Base-by-base conservation (phyloP, 2,329 filamentous ascomycete species). In the Dryadomyces quercus-mongolicae region DNA sequence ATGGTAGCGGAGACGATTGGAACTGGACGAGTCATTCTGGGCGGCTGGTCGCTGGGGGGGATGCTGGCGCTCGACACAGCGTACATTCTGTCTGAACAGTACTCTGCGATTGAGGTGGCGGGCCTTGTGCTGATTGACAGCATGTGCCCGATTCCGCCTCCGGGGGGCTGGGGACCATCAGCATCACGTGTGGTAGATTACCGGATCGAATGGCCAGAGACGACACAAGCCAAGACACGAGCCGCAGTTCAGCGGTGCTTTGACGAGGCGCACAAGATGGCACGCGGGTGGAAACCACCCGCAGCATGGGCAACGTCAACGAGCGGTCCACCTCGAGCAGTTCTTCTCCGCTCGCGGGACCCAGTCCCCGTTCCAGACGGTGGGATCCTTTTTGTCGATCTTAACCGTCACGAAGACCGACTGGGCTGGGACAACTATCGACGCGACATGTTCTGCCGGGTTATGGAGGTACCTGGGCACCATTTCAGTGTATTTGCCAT, bases 41-140 rank as follows among this genome's bases (percentile, higher is more conserved):
- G 77, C 2, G 78, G 77, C 3, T 81, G 77, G 77, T 78, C 75
- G 4, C 61, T 80, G 4, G 78, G 78, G 13, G 78, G 77, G 0
- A 61, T 76, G 46, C 60, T 80, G 16, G 71, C 75, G 7, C 66
- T 81, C 13, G 74, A 80, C 60, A 68, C 79, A 51, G 71, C 76
- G 6, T 65, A 68, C 51, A 64, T 72, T 57, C 63, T 79, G 8
- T 66, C 62, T 9, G 56, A 59, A 13, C 52, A 43, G 6, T 59
- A 60, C 15, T 50, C 55, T 4, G 44, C 46, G 1, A 63, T 77
- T 22, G 65, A 65, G 1, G 67, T 81, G 10, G 58, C 71, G 0
- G 78, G 77, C 15, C 70, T 81, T 49, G 61, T 80, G 55, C 72
- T 79, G 67, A 65, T 81, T 18, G 78, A 81, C 61, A 76, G 70